Base-by-base conservation (phyloP, 371 early-diverging fungal species). In the Mucor indicus region DNA sequence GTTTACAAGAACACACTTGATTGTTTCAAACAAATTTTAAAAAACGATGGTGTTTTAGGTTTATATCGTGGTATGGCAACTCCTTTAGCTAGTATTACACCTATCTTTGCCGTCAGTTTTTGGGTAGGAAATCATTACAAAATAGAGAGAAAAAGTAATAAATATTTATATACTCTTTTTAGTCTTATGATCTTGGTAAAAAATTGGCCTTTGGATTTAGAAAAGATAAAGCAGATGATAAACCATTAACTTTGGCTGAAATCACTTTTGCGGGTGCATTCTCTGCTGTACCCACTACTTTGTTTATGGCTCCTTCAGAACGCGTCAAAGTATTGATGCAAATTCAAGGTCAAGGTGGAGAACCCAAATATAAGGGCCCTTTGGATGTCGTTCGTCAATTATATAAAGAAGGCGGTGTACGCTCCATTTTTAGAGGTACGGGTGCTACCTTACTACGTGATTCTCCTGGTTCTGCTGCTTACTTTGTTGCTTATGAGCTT, bases 291-390 rank as follows among this genome's bases (percentile, higher is more conserved):
- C 96, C 96, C 16, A 93, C 96, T 24, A 96, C 98, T 16, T 69
- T 92, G 53, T 74, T 98, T 54, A 93, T 93, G 91, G 85, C 89
- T 40, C 98, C 88, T 48, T 87, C 89, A 69, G 98, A 97, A 71
- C 90, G 98, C 58, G 84, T 98, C 72, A 98, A 97, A 81, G 92
- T 93, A 35, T 66, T 95, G 54, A 80, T 96, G 69, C 98, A 96
- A 66, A 72, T 72, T 32, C 77, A 79, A 63, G 79, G 79, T 11
- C 69, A 71, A 50, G 76, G 76, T 22, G 74, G 72, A n/a, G 71
- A 71, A 24, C 55, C 55, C 29, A 74, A 73, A 40, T 92, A 89
- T 77, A 88, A 86, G 62, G 93, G 92, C 23, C 92, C 93, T 19
- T 53, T 84, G 35, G 91, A 91, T 67, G 92, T 86, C 11, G 85